Percentiles rank a stretch among this genome's conserved stretches.
These are phyloP conservation scores for Rubia peregrina DNA, from an alignment of 305 asterid species.

Conservation along the genomic window DNA sequence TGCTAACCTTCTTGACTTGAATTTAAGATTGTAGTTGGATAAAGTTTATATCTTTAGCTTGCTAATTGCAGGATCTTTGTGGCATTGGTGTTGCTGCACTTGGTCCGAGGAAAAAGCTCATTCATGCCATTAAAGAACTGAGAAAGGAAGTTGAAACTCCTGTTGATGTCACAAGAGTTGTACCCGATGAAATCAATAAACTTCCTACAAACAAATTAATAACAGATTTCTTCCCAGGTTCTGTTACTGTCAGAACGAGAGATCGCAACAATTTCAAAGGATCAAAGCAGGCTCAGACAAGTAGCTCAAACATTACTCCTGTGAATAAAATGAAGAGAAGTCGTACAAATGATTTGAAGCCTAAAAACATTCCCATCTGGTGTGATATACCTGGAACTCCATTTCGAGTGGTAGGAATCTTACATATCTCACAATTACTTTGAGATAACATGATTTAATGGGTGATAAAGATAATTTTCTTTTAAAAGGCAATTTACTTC, in stretches of 20 bases:
- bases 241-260: slow-evolving; percentile 34
- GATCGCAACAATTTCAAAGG: slow-evolving; percentile 21
- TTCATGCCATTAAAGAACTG: slow-evolving; percentile 54
- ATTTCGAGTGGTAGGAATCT: slow-evolving; percentile 64
- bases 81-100: slow-evolving; percentile 76
- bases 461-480: not conserved
- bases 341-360: slow-evolving; percentile 40
- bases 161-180: slow-evolving; percentile 31
- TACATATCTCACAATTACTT: slow-evolving; percentile 5
- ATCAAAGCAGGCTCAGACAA: slow-evolving; percentile 28
- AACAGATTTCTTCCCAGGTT: slow-evolving; percentile 74
- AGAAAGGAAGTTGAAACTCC: slow-evolving; percentile 39
- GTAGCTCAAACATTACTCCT: slow-evolving; percentile 25
- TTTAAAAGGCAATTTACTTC: not conserved
- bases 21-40: not conserved
- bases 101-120: slow-evolving; percentile 87
- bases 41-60: not conserved
- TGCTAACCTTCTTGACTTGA: not conserved
- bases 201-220: slow-evolving; percentile 56
- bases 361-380: slow-evolving; percentile 63
- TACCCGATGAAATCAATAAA: slow-evolving; percentile 34
- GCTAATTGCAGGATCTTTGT: slow-evolving; percentile 51
- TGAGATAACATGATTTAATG: not conserved
- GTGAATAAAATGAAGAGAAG: slow-evolving; percentile 36
- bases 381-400: slow-evolving; percentile 89